Conservation (phyloP, 2,329 filamentous ascomycete genomes). For the Pleomassaria siparia region DNA sequence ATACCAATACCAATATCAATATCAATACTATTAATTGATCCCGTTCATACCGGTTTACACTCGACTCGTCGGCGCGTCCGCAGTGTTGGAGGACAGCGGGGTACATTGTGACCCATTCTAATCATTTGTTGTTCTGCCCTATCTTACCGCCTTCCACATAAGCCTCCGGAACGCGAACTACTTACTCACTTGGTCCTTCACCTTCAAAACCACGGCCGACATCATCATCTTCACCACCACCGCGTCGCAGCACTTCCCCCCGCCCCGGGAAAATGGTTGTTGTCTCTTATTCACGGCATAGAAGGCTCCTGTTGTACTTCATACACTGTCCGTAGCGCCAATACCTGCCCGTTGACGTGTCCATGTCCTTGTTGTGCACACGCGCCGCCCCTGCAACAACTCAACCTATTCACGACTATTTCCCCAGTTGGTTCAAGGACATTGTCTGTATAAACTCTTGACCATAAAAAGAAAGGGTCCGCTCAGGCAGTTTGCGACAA, state of each 20-base stretch:
- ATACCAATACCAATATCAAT: too few relatives aligned
- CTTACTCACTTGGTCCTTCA: background rate
- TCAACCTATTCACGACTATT: background rate
- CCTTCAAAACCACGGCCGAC: constrained; percentile 3
- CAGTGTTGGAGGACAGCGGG: background rate
- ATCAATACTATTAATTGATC: too few relatives aligned
- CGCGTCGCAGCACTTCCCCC: constrained; percentile 6
- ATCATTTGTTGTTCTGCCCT: too few relatives aligned
- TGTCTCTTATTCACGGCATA: constrained; percentile 11
- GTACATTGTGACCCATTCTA: too few relatives aligned
- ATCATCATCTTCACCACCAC: constrained; percentile 11
- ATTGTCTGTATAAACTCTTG: background rate
- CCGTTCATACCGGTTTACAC: too few relatives aligned
- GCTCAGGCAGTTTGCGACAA: background rate
- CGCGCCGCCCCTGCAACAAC: background rate
- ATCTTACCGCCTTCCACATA: constrained; percentile 19
- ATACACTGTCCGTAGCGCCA: constrained; percentile 13
- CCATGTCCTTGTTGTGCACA: constrained; percentile 5
- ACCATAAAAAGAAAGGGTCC: background rate
- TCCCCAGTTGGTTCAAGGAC: background rate
- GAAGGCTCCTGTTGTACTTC: constrained; percentile 11
- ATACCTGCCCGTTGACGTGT: constrained; percentile 27
- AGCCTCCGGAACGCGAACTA: constrained; percentile 5
- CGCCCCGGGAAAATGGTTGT: constrained; percentile 16
- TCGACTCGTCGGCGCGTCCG: background rate